phyloP scores from a whole-genome alignment of 2,329 filamentous ascomycete genomes.

The Knoxdaviesia capensis region DNA sequence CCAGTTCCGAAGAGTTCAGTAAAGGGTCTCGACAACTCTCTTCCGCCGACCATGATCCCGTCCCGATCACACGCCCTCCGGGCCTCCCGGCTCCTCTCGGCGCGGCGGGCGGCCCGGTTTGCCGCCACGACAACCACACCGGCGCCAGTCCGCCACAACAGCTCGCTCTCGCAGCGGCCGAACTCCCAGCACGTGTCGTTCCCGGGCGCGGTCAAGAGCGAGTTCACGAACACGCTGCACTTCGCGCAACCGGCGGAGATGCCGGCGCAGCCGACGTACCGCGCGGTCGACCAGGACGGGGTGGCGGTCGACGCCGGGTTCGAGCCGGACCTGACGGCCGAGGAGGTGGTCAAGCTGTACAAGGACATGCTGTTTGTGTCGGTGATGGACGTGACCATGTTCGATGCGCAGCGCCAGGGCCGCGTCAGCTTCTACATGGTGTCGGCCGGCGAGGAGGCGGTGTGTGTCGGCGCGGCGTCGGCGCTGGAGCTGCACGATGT shows the following conservation, averaged over 20 bases:
- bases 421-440: conserved; percentile 95
- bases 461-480: conserved; percentile 73
- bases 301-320: conserved; percentile 57
- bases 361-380: conserved; percentile 46
- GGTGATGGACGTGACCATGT: conserved; percentile 96
- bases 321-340: conserved; percentile 47
- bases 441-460: conserved; percentile 83
- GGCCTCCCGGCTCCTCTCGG: too few relatives aligned
- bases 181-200: conserved; percentile 46
- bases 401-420: conserved; percentile 91
- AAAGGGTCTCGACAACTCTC: too few relatives aligned
- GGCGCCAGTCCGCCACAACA: conserved; percentile 4
- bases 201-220: conserved; percentile 85
- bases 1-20: too few relatives aligned
- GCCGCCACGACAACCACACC: too few relatives aligned
- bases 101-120: too few relatives aligned
- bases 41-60: too few relatives aligned
- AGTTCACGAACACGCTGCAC: conserved; percentile 62
- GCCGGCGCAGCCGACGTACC: conserved; percentile 72
- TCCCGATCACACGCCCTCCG: too few relatives aligned
- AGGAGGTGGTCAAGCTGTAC: conserved; percentile 37
- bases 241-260: conserved; percentile 58
- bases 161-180: conserved; percentile 34
- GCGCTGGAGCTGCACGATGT: conserved; percentile 72
- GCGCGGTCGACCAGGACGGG: conserved; percentile 78